Evolutionary conservation across 805 yeast genomes (phyloP), one percentile per base, ranked within the genome.

Genomic region (Nakazawaea molendinolei): DNA sequence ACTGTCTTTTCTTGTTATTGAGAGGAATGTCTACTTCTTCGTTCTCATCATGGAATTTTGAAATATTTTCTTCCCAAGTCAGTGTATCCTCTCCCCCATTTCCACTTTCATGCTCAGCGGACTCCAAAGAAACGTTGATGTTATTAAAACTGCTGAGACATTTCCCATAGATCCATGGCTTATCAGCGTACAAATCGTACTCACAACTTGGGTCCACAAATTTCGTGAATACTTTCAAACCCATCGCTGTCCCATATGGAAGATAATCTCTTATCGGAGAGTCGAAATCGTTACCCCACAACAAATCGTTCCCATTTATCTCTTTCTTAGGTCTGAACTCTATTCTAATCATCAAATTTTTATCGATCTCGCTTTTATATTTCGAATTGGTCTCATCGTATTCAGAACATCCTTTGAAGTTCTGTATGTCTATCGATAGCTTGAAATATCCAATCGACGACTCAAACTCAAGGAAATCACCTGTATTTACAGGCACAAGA

Each of bases 241-340:
- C 86, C 2, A 73, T 53, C 4, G 74, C 62, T 20, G 65, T 60
- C 4, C 76, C 75, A 51, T 62, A 62, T 3, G 87, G 87, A 8
- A 80, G 63, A 36, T 63, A 63, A 32, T 76, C 76, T 22, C 67
- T 58, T 22, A 80, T 68, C 0, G 84, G 78, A n/a, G 60, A 50
- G 8, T 67, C 72, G 50, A 77, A 76, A 47, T 80, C 86, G 49
- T 80, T 80, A 1, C 87, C 87, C 57, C 75, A 79, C n/a, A 74
- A 40, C 27, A 80, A 55, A n/a, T 67, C 64, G 28, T 69, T 61
- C 3, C 82, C 84, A 14, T 46, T 48, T n/a, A 77, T 55, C 15
- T 58, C 61, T 4, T 41, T 38, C 8, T 48, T 56, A 28, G 79
- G 81, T 8, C 48, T 56, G 41, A 73, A 63, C 37, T 49, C 33